Conservation (phyloP, 768 basidiomycete genomes). For the Cystofilobasidium capitatum region DNA sequence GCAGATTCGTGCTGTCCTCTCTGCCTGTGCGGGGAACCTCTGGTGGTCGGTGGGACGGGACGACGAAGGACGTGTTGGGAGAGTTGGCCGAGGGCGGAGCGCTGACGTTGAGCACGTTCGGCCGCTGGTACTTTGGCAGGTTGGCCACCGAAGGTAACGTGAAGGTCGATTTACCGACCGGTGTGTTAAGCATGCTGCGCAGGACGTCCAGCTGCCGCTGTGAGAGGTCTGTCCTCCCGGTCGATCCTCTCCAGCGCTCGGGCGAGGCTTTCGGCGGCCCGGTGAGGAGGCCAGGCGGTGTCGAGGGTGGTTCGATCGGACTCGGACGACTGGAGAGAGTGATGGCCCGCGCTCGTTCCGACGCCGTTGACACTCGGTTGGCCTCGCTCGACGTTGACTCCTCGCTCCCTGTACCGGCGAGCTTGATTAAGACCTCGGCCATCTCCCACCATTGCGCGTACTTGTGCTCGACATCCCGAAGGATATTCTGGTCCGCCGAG, state of each 20-base stretch:
- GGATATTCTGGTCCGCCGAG: background rate
- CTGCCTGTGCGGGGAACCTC: background rate
- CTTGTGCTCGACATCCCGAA: slow-evolving; percentile 26
- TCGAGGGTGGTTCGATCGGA: background rate
- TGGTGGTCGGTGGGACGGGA: background rate
- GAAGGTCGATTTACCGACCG: background rate
- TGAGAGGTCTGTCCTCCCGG: slow-evolving; percentile 13
- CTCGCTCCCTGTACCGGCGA: slow-evolving; percentile 18
- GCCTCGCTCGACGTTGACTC: background rate
- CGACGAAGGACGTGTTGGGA: background rate
- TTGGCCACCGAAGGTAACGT: background rate
- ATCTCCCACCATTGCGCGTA: slow-evolving; percentile 32
- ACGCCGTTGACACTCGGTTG: slow-evolving; percentile 8
- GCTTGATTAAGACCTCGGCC: slow-evolving; percentile 30
- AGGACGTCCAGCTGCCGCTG: slow-evolving; percentile 24
- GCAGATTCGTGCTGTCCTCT: background rate
- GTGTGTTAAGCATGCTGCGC: slow-evolving; percentile 14
- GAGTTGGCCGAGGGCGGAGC: no score
- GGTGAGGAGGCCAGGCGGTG: background rate
- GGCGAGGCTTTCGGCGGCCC: slow-evolving; percentile 14
- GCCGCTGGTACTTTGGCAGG: no score
- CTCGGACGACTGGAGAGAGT: background rate
- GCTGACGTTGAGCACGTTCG: no score
- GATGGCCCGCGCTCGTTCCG: slow-evolving; percentile 15
- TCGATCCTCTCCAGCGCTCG: slow-evolving; percentile 18